Base-by-base conservation (phyloP, 2,329 filamentous ascomycete species). In the Atkinsonella texensis region DNA sequence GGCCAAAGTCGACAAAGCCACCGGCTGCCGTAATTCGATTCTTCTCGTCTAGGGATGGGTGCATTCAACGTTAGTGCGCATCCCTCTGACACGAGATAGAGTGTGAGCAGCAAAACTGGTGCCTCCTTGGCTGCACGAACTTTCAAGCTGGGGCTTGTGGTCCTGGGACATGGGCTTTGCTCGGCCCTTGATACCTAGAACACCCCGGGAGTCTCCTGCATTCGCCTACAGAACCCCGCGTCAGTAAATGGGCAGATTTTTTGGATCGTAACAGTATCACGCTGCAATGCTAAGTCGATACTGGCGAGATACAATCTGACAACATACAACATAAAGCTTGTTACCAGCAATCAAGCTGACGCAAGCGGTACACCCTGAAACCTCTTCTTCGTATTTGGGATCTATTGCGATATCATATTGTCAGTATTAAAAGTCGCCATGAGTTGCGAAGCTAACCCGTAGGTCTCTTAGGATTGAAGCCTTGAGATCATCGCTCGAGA, bases 121-220 rank as follows among this genome's bases (percentile, higher is more conserved):
- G 48, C 51, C 35, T 38, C 15, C 7, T 40, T 50, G 47, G 43
- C 18, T 28, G 43, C n/a, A 68, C 75, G 53, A 66, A 94, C 89
- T 88, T 79, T 98, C 93, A 61, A 97, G 96, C 69, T 96, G 90
- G 42, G 93, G 93, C 74, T 98, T 98, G 77, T 98, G 93, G 68
- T 98, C 93, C 66, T 95, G 95, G n/a, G 93, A 98, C 54, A 98
- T 77, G 49, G 93, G 93, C 74, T 97, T 98, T 59, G 93, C 93
- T 62, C 93, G 82, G 58, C 93, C 93, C 74, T 97, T 98, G 64
- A 98, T 89, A 62, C 93, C 93, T 58, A 98, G 73, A 28, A 98
- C 93, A 65, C 85, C 88, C 74, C 93, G 83, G 57, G 93, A 98
- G 69, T 98, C 93, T 65, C 93, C 93, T 57, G 93, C 89, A 68